Evolutionary conservation across 768 basidiomycete genomes (phyloP), one percentile per base, ranked within the genome.

Genomic region (Scleroderma citrinum): DNA sequence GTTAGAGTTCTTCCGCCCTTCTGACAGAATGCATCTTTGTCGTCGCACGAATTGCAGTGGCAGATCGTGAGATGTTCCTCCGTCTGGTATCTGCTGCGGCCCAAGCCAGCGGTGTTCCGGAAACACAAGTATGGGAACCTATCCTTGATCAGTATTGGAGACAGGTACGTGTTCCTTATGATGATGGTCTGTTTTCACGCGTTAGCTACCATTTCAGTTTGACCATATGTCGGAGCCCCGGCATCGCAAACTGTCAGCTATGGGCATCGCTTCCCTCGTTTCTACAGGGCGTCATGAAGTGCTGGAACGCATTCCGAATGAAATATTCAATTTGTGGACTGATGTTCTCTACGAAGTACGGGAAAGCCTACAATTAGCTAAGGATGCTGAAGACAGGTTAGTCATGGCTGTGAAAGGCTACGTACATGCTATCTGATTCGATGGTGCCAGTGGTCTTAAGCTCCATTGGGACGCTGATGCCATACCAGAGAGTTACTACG

Each of bases 161-260:
- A 35, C 85, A 85, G 63, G 90, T 86, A 64, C 52, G 72, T 69
- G 8, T n/a, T 29, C 23, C 37, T 17, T 6, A 41, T 11, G 11
- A 23, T 8, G 46, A n/a, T n/a, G n/a, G n/a, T 41, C 40, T 30
- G 44, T n/a, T n/a, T 24, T 38, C 16, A 5, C 16, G 14, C 24
- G 39, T 42, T 11, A 48, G 45, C 20, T 20, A 41, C 34, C 39
- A 51, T 11, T 47, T 45, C 49, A 95, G 92, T 91, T 93, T 62
- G 92, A 95, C 65, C 87, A 84, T 61, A 87, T 93, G 82, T 86
- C 87, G 14, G 88, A 93, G 62, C 83, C 89, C 1, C 78, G 84
- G 10, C 78, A 86, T 52, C 82, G 92, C 49, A 95, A 95, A 69
- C 72, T 95, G 48, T 70, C 80, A 21, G 89, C 91, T 11, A 84